Evolutionary conservation across 164 flowering plant species (phyloP).

Genomic region (Saururus chinensis): DNA sequence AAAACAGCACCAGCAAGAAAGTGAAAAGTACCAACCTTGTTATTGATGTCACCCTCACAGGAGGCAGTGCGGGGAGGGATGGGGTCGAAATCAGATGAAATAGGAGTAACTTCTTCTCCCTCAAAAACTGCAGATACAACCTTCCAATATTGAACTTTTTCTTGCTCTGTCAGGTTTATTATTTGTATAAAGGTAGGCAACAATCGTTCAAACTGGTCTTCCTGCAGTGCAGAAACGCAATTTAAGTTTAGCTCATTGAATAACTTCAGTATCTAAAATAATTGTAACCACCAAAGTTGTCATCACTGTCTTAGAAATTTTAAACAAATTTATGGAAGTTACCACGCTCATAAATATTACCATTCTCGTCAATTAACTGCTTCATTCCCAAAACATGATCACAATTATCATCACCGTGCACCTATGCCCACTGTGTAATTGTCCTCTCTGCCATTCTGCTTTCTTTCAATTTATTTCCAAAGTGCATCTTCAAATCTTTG

Average conservation of each 20-base stretch:
- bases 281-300: no score
- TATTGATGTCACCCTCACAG: slow-evolving; percentile 51
- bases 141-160: slow-evolving; percentile 68
- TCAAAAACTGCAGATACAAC: slow-evolving; percentile 73
- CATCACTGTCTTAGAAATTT: no score
- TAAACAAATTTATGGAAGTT: not conserved
- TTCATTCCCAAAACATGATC: not conserved
- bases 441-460: no score
- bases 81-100: slow-evolving; percentile 16
- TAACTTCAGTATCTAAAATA: no score
- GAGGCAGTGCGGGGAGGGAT: slow-evolving; percentile 20
- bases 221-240: slow-evolving; percentile 27
- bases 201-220: slow-evolving; percentile 80
- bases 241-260: slow-evolving; percentile 41
- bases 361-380: not conserved
- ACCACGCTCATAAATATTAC: not conserved
- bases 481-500: not conserved
- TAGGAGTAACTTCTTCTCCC: slow-evolving; percentile 45
- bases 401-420: not conserved
- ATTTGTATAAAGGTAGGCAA: slow-evolving; percentile 89
- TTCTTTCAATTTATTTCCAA: no score
- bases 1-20: not conserved
- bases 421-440: slow-evolving; percentile 1
- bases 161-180: slow-evolving; percentile 70
- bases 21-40: slow-evolving; percentile 43